A percentile compares a stretch with the other conserved stretches of the same genome.
These are phyloP conservation scores for Aspergillus vadensis DNA, from an alignment of 2,329 filamentous ascomycete species.

Conservation along the genomic window DNA sequence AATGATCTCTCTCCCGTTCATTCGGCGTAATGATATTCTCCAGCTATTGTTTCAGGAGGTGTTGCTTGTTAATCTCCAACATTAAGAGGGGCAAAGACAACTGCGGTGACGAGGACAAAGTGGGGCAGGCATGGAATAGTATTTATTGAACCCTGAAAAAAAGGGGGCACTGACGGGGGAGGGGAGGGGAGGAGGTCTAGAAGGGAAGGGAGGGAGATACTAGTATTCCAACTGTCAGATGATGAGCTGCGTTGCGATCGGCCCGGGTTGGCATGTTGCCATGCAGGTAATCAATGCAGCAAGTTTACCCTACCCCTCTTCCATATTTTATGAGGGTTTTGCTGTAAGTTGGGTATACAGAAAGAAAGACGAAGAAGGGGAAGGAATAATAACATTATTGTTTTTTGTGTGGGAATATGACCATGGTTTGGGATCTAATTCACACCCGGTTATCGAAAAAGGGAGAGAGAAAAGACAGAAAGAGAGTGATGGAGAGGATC, in stretches of 20 bases:
- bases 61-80: not conserved
- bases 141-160: conserved; percentile 20
- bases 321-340: not conserved
- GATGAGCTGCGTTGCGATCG: not conserved
- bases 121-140: conserved; percentile 16
- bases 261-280: not conserved
- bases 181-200: not conserved
- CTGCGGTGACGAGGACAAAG: conserved; percentile 18
- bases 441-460: not conserved
- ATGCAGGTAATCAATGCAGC: not conserved
- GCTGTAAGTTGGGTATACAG: not conserved
- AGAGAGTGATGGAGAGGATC: no score
- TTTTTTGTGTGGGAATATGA: not conserved
- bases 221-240: not conserved
- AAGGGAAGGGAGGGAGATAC: not conserved
- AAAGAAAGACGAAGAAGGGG: no score
- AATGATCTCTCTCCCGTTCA: no score
- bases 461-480: no score
- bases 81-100: not conserved
- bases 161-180: conserved; percentile 5
- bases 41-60: not conserved
- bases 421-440: not conserved
- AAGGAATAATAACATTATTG: no score
- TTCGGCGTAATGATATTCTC: not conserved
- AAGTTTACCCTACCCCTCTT: not conserved